Evolutionary conservation across 2,329 filamentous ascomycete genomes (phyloP), one percentile per base, ranked within the genome.

Genomic region (Tolypocladium sp.): DNA sequence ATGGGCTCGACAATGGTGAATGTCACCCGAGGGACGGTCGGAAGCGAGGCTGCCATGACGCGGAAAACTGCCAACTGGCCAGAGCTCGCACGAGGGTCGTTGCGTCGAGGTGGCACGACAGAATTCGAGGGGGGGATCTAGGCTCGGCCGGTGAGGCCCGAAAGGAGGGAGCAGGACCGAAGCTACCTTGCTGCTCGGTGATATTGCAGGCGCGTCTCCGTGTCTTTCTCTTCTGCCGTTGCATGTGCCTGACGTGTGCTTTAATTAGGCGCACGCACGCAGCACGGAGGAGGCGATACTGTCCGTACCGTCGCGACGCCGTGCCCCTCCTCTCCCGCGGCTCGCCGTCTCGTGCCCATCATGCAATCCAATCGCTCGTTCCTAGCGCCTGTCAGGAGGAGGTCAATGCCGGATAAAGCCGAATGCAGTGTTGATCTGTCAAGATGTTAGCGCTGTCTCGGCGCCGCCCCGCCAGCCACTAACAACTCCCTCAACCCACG

Each of bases 1-100:
- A 89, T 76, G 38, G 88, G 88, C 71, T 91, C 88, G 49, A 89
- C 68, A 58, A 89, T 70, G 37, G 85, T 88, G 64, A 91, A 89
- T 55, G 89, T 75, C 55, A 88, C 70, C 61, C 85, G 79, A 15
- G 88, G 88, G 66, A 89, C 77, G 3, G 78, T 68, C 2, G 88
- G 87, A 27, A 91, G 78, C 62, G 82, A 79, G 35, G 85, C 79
- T 13, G 84, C 77, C 85, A 88, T 88, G 55, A 53, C 65, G 59
- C 38, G 33, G 42, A 17, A 22, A 25, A 3, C n/a, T 12, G 12
- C 9, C 41, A 22, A 42, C 30, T 27, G 41, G 2, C n/a, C n/a
- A n/a, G n/a, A n/a, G n/a, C n/a, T n/a, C n/a, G n/a, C n/a, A n/a
- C n/a, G n/a, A n/a, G n/a, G 27, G 38, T 30, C 37, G 52, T 13